Evolutionary conservation across 176 grass and related monocot genomes (phyloP).

Genomic region (Juncus effusus): DNA sequence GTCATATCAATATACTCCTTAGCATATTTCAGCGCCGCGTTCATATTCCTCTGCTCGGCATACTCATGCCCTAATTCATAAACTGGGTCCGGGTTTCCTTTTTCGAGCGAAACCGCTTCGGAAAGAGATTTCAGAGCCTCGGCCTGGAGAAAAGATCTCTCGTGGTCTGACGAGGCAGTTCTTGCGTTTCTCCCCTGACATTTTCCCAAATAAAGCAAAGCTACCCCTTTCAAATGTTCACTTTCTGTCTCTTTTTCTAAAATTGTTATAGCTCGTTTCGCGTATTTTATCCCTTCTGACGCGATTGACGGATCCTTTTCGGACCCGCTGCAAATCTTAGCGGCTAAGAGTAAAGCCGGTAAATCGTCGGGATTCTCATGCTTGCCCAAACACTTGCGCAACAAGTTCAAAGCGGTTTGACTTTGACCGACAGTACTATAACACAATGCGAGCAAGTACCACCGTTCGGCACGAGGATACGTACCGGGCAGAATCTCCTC

Average conservation of each 20-base stretch:
- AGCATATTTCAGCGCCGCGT: slow-evolving; percentile 70
- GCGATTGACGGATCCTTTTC: slow-evolving; percentile 38
- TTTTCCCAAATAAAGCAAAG: slow-evolving; percentile 62
- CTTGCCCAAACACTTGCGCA: slow-evolving; percentile 71
- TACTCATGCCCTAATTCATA: slow-evolving; percentile 81
- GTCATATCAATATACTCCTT: slow-evolving; percentile 88
- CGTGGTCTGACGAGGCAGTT: slow-evolving; percentile 71
- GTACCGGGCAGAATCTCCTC: slow-evolving; percentile 88
- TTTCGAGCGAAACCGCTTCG: slow-evolving; percentile 52
- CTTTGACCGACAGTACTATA: slow-evolving; percentile 54
- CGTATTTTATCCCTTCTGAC: slow-evolving; percentile 80
- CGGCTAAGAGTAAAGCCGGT: slow-evolving; percentile 64
- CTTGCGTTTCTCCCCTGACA: slow-evolving; percentile 73
- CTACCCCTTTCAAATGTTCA: slow-evolving; percentile 66
- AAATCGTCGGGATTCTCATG: slow-evolving; percentile 72
- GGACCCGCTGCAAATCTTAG: slow-evolving; percentile 74
- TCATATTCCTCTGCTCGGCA: slow-evolving; percentile 81
- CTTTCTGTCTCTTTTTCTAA: slow-evolving; percentile 30
- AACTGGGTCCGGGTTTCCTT: slow-evolving; percentile 57
- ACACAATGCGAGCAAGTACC: slow-evolving; percentile 80
- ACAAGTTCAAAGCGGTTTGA: slow-evolving; percentile 70
- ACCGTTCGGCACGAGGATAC: slow-evolving; percentile 75
- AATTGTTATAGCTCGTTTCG: slow-evolving; percentile 53
- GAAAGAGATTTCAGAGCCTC: slow-evolving; percentile 77
- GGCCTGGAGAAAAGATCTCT: slow-evolving; percentile 67